Conservation (phyloP, 2,329 filamentous ascomycete genomes). For the Talaromyces sp. region DNA sequence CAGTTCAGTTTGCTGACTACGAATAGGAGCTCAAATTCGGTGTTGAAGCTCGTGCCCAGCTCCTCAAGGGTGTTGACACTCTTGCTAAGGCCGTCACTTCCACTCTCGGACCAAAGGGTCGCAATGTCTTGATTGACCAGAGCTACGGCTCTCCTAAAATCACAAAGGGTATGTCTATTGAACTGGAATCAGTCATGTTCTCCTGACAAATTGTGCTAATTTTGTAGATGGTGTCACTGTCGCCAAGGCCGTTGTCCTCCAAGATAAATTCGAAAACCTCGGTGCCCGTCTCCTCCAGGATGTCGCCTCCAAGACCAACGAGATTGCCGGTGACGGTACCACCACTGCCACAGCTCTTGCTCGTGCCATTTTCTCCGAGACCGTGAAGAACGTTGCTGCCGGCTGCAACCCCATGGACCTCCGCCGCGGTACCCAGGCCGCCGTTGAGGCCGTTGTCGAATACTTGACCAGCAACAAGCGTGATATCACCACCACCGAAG, state of each 20-base stretch:
- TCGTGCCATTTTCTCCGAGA: conserved; percentile 98
- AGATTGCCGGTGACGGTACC: conserved; percentile 96
- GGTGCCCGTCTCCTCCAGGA: conserved; percentile 95
- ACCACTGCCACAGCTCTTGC: conserved; percentile 97
- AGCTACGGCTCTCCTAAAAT: conserved; percentile 99
- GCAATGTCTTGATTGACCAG: conserved; percentile 97
- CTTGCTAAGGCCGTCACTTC: conserved; percentile 94
- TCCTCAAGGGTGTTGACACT: conserved; percentile 93
- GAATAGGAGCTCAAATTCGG: conserved; percentile 93
- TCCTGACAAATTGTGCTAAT: conserved; percentile 25
- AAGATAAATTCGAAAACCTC: conserved; percentile 99
- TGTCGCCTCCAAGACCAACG: conserved; percentile 98
- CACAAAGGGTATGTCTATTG: conserved; percentile 75
- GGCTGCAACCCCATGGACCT: conserved; percentile 99
- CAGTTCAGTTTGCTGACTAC: conserved; percentile 28
- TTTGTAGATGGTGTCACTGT: conserved; percentile 78
- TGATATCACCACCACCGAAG: conserved; percentile 94
- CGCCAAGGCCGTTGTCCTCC: conserved; percentile 81
- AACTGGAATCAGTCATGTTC: background rate
- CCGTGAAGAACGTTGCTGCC: conserved; percentile 98
- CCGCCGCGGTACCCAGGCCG: conserved; percentile 92
- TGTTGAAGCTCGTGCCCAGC: conserved; percentile 84
- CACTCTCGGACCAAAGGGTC: conserved; percentile 94
- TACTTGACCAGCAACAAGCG: conserved; percentile 95
- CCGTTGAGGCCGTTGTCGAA: conserved; percentile 90